Base-by-base conservation (phyloP, 1,284 basidiomycete species). In the Cryptococcus depauperatus region DNA sequence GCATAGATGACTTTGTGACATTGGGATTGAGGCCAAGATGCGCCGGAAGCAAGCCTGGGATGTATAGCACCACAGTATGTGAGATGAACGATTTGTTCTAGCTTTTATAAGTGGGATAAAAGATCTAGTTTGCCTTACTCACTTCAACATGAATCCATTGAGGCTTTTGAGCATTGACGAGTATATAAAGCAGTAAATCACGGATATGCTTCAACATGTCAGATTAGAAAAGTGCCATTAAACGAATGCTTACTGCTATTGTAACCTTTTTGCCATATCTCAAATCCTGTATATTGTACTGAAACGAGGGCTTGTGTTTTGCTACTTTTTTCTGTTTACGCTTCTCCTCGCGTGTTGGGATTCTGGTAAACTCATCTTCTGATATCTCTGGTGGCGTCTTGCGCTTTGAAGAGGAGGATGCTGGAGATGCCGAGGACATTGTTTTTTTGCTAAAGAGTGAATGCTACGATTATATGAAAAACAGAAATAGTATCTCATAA, bases 61-160 rank as follows among this genome's bases (percentile, higher is more conserved):
- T 77, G 51, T 91, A 76, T 7, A 93, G 69, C 0, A 79, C 71
- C 26, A 91, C 83, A 3, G 88, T 81, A 66, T 84, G 87, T 52
- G 81, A 75, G 26, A 93, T 81, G 34, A 76, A 73, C 10, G 76
- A 74, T 2, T 79, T 75, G 64, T 91, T 83, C 85, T 89, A 56
- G 13, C 13, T 14, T 3, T 11, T 18, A 8, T 5, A n/a, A 3
- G 21, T 25, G 4, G 10, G 19, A 13, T 28, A 10, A 10, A 10
- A 11, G 8, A 28, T 26, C 21, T 22, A 6, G 11, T 26, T 5
- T 16, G 34, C 25, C 26, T 5, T 16, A 58, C 75, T 35, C 42
- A 87, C 88, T 67, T 90, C 83, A 34, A 90, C 77, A 47, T 79
- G 76, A 23, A 93, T 76, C 87, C 88, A 95, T 42, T 80, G 79